A percentile compares a stretch with the other conserved stretches of the same genome.
These are phyloP conservation scores for Rickenella mellea DNA, from an alignment of 768 basidiomycete species.

Conservation along the genomic window DNA sequence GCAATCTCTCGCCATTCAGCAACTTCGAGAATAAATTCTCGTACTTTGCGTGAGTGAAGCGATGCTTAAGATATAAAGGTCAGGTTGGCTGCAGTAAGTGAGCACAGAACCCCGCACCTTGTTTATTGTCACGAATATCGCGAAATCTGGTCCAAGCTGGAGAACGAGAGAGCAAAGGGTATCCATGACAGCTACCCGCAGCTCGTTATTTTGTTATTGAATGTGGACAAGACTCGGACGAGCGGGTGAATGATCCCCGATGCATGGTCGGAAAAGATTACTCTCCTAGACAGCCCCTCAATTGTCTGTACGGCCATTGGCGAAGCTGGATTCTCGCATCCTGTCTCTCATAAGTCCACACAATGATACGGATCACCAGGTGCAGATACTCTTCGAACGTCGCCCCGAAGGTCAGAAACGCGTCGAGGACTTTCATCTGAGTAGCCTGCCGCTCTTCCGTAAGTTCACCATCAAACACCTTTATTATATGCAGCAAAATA, in stretches of 20 bases:
- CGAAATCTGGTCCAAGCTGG: conserved; percentile 93
- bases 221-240: conserved; percentile 70
- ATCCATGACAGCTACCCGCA: conserved; percentile 83
- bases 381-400: conserved; percentile 98
- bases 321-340: conserved; percentile 69
- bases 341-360: conserved; percentile 78
- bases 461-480: conserved; percentile 83
- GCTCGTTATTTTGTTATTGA: conserved; percentile 69
- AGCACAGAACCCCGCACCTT: conserved; percentile 53
- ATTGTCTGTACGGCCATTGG: conserved; percentile 85
- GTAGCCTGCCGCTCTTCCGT: conserved; percentile 69
- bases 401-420: conserved; percentile 88
- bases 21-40: conserved; percentile 84
- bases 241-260: conserved; percentile 95
- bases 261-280: conserved; percentile 97
- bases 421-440: conserved; percentile 88
- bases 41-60: too few species aligned
- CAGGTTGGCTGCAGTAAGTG: not conserved
- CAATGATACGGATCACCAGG: conserved; percentile 90
- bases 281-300: conserved; percentile 79
- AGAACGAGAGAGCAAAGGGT: conserved; percentile 86
- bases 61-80: too few species aligned
- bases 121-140: conserved; percentile 95
- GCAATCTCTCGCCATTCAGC: conserved; percentile 83
- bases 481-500: conserved; percentile 80